Conservation (phyloP, 768 basidiomycete genomes). For the Mycena amicta region DNA sequence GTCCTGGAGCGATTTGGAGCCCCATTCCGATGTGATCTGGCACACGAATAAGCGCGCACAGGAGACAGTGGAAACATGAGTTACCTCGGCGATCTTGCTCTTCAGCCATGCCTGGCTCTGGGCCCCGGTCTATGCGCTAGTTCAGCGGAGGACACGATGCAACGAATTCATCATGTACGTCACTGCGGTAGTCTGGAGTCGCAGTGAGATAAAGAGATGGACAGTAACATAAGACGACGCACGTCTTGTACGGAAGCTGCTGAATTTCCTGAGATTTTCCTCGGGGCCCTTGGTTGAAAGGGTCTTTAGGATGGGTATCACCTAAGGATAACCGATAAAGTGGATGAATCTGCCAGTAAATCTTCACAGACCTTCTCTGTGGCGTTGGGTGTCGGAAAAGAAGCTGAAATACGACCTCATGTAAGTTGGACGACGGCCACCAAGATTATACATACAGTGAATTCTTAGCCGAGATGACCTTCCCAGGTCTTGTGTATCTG, state of each 20-base stretch:
- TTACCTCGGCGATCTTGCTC: constrained; percentile 64
- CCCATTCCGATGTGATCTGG: constrained; percentile 67
- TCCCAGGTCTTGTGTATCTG: constrained; percentile 71
- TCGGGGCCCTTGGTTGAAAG: constrained; percentile 67
- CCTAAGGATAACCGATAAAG: constrained; percentile 24
- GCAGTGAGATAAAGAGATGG: constrained; percentile 11
- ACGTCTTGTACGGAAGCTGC: constrained; percentile 77
- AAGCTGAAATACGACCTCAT: constrained; percentile 38
- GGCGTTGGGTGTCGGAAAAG: constrained; percentile 62
- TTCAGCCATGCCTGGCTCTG: constrained; percentile 81
- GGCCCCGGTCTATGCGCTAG: constrained; percentile 60
- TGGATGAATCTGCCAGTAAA: constrained; percentile 1
- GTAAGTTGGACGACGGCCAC: constrained; percentile 16
- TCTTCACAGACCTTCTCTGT: constrained; percentile 45
- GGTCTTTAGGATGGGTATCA: constrained; percentile 62
- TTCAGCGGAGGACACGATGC: constrained; percentile 25
- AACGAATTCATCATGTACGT: constrained; percentile 49
- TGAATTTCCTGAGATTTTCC: constrained; percentile 65
- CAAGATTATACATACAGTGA: constrained; percentile 24
- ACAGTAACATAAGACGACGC: constrained; percentile 28
- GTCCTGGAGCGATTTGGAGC: constrained; percentile 55
- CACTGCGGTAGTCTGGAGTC: constrained; percentile 67
- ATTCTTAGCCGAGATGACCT: constrained; percentile 38
- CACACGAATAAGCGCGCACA: constrained; percentile 8
- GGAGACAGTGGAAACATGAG: constrained; percentile 5